A percentile compares a stretch with the other conserved stretches of the same genome.
Conservation (phyloP, 2,329 filamentous ascomycete species). For the Polytolypa hystricis region DNA sequence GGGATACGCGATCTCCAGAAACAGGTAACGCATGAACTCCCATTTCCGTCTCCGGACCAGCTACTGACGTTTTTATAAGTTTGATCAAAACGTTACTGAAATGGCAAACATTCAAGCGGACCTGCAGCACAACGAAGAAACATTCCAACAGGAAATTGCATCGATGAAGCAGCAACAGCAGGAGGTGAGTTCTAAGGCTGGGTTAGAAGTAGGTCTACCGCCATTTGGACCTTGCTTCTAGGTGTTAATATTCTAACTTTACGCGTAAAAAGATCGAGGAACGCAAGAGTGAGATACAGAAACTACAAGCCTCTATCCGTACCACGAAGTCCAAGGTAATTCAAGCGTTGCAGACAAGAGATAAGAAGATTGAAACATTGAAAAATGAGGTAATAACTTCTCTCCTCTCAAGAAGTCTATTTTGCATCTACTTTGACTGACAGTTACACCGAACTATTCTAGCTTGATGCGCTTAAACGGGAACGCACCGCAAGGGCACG, state of each 20-base stretch:
- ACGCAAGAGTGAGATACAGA: constrained; percentile 17
- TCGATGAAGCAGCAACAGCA: constrained; percentile 15
- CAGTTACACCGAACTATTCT: too few species aligned
- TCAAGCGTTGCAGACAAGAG: constrained; percentile 21
- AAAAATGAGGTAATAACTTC: constrained; percentile 15
- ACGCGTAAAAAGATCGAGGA: constrained; percentile 13
- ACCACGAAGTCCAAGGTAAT: constrained; percentile 15
- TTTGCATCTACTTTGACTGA: too few species aligned
- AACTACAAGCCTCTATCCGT: constrained; percentile 19
- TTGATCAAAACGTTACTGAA: not conserved
- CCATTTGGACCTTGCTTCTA: too few species aligned
- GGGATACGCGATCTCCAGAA: not conserved
- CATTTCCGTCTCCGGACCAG: not conserved
- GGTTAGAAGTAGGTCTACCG: constrained; percentile 17
- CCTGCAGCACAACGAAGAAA: constrained; percentile 15
- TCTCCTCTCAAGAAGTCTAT: too few species aligned
- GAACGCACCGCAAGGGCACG: constrained; percentile 27
- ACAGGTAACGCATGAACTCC: not conserved
- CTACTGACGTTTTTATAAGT: not conserved
- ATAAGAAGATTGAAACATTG: constrained; percentile 12
- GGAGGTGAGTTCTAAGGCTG: constrained; percentile 12
- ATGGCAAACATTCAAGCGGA: constrained; percentile 13
- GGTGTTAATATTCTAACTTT: too few species aligned
- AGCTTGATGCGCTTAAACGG: too few species aligned
- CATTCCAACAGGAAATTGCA: constrained; percentile 14